Base-by-base conservation (phyloP, 1,139 yeast genomes). In the Arxiozyma telluris region DNA sequence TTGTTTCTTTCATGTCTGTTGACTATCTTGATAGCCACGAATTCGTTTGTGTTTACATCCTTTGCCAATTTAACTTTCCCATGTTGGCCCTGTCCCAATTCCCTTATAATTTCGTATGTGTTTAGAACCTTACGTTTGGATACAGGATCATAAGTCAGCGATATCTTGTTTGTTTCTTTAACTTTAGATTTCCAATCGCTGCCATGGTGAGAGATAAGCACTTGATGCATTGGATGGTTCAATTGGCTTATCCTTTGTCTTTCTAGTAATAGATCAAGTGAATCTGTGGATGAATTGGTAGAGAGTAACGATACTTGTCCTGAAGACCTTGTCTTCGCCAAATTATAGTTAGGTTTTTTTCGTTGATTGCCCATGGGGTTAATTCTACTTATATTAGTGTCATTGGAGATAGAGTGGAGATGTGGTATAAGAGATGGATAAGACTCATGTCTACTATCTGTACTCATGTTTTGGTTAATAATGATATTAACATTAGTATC, bases 41-140 rank as follows among this genome's bases (percentile, higher is more conserved):
- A 75, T 60, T 84, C 87, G 51, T 82, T 79, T 17, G 85, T 78
- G 23, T 81, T 77, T 53, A 84, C 70, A 66, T 91, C 94, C 57
- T 79, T 79, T 0, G 96, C 98, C 25, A 94, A 76, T 69, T 93
- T 94, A 47, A 94, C 99, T 69, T 90, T 91, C 20, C 99, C 98
- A 70, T 93, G 98, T 69, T 93, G 97, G 15, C 99, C 99, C 50
- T 88, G 78, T 4, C 99, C 99, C 43, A 94, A 76, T 70, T 93
- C 98, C 47, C 79, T 76, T 44, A 91, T 73, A 44, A 94, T 87
- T 69, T 93, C 98, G 67, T 93, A 94, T 0, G 96, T 84, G 71
- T 94, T 94, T 58, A 94, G 76, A 34, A 87, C 83, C 67, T 91
- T 87, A 51, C 96, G 80, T 57, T 87, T 84, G 3, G 88, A 84